phyloP scores from a whole-genome alignment of 2,329 filamentous ascomycete genomes.

The Gliomastix tumulicola region DNA sequence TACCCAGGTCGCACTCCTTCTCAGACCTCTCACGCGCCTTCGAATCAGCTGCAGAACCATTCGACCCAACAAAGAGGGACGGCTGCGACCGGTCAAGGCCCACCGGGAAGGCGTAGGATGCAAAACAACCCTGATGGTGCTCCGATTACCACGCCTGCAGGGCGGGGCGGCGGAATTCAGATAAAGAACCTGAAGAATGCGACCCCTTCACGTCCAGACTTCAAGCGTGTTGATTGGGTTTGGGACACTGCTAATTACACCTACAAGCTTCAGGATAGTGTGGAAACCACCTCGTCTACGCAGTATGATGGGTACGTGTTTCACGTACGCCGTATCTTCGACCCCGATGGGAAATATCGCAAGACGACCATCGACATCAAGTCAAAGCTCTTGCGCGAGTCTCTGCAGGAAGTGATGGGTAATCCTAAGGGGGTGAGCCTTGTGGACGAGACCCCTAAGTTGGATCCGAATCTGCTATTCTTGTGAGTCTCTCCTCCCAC shows the following conservation, averaged over 20 bases:
- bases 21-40: too few relatives aligned
- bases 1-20: too few relatives aligned
- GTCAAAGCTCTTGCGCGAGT: conserved; percentile 69
- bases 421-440: conserved; percentile 54
- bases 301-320: conserved; percentile 77
- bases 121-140: too few relatives aligned
- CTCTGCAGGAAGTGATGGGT: conserved; percentile 33
- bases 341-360: conserved; percentile 76
- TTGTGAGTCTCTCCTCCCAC: too few relatives aligned
- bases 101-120: too few relatives aligned
- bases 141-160: too few relatives aligned
- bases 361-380: conserved; percentile 75
- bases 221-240: conserved; percentile 46
- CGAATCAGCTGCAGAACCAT: too few relatives aligned
- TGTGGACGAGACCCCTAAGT: conserved; percentile 69
- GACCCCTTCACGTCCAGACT: conserved; percentile 20
- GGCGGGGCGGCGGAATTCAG: too few relatives aligned
- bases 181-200: too few relatives aligned
- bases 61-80: too few relatives aligned
- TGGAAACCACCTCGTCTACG: conserved; percentile 32
- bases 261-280: conserved; percentile 48
- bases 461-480: conserved; percentile 67
- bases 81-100: too few relatives aligned
- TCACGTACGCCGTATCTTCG: conserved; percentile 74
- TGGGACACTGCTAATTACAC: conserved; percentile 44